These are phyloP conservation scores for Vitis cinerea DNA, from an alignment of 164 flowering plant species.

Conservation along the genomic window DNA sequence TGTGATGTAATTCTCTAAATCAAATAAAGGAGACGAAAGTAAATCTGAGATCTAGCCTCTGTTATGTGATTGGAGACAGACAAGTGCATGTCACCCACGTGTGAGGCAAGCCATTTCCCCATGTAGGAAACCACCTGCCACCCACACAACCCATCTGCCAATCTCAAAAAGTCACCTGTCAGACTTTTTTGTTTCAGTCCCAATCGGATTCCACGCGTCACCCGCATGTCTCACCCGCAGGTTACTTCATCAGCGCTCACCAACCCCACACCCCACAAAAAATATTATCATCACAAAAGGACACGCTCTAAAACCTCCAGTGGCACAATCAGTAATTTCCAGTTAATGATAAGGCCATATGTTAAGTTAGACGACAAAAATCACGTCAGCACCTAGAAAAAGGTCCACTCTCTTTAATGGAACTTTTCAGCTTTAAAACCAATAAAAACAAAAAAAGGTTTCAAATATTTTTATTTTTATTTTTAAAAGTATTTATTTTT, in stretches of 20 bases:
- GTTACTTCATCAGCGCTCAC: slow-evolving; percentile 2
- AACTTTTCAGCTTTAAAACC: slow-evolving; percentile 19
- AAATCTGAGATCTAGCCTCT: too few relatives aligned
- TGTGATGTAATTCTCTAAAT: too few relatives aligned
- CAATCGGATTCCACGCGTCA: not conserved
- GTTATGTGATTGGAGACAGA: too few relatives aligned
- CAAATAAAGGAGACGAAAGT: too few relatives aligned
- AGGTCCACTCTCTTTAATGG: slow-evolving; percentile 14
- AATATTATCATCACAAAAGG: not conserved
- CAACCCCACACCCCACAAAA: not conserved
- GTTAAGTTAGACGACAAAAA: slow-evolving; percentile 22
- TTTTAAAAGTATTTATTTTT: slow-evolving; percentile 1
- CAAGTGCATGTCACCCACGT: too few relatives aligned
- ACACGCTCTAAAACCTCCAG: not conserved
- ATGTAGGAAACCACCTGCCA: too few relatives aligned
- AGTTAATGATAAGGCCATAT: not conserved
- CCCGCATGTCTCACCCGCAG: slow-evolving; percentile 1
- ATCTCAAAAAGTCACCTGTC: not conserved
- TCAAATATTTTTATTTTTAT: not conserved
- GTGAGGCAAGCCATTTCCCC: too few relatives aligned
- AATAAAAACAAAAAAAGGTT: slow-evolving; percentile 1
- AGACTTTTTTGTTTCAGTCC: not conserved
- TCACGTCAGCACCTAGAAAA: slow-evolving; percentile 29
- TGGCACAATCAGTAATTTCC: slow-evolving; percentile 5
- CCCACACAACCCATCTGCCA: too few relatives aligned